Percentiles rank a stretch among this genome's conserved stretches.
Evolutionary conservation across 2,329 filamentous ascomycete genomes (phyloP).

Genomic region (Alternaria longipes): DNA sequence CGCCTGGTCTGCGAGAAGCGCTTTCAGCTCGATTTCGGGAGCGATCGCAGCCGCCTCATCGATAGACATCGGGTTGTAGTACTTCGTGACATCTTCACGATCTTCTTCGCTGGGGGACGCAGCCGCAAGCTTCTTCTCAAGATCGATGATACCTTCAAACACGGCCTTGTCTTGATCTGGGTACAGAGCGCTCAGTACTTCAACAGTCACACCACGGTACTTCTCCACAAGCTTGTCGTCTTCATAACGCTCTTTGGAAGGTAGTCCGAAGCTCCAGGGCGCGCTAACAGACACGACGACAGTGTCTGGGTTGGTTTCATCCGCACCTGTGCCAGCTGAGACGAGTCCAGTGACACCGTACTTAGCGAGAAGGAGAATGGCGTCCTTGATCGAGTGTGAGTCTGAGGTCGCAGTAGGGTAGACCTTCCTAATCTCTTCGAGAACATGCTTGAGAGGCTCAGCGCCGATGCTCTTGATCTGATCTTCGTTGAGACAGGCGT

Average conservation of each 20-base stretch:
- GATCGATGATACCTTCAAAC: conserved; percentile 52
- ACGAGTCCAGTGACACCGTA: conserved; percentile 54
- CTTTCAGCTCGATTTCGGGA: conserved; percentile 65
- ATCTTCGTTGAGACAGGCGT: conserved; percentile 71
- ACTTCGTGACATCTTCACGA: conserved; percentile 70
- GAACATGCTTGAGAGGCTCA: conserved; percentile 64
- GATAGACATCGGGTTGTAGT: conserved; percentile 71
- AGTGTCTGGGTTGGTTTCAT: conserved; percentile 65
- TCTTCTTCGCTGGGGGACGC: conserved; percentile 67
- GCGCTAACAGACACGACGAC: conserved; percentile 59
- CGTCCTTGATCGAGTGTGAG: conserved; percentile 51
- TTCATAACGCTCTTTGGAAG: conserved; percentile 50
- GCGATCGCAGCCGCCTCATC: conserved; percentile 64
- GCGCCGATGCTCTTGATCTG: conserved; percentile 64
- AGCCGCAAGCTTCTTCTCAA: conserved; percentile 70
- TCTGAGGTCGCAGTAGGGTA: conserved; percentile 23
- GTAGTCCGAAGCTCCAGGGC: conserved; percentile 59
- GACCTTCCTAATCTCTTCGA: conserved; percentile 59
- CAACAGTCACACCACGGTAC: conserved; percentile 35
- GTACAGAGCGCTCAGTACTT: conserved; percentile 33
- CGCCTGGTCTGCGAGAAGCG: conserved; percentile 62
- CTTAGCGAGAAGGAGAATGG: conserved; percentile 59
- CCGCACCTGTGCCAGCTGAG: conserved; percentile 47
- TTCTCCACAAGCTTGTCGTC: conserved; percentile 46
- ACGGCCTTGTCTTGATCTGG: conserved; percentile 44